A percentile compares a stretch with the other conserved stretches of the same genome.
Conservation (phyloP, 345 rosid genomes). For the Melaleuca quinquenervia region DNA sequence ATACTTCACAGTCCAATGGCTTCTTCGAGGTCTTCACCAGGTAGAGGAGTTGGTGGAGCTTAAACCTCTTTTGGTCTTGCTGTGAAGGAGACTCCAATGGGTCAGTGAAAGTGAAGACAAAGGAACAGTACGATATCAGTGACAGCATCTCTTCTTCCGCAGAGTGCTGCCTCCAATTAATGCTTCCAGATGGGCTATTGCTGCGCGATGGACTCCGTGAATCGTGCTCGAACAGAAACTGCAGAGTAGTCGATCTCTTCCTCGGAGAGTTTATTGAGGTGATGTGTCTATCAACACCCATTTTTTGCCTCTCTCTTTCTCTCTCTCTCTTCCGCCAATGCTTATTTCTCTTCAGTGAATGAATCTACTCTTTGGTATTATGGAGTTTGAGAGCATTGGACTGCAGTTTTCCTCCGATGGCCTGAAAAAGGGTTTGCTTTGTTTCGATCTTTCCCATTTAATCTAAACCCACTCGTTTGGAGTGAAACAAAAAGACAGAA, state of each 20-base stretch:
- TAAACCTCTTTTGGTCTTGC: conserved; percentile 38
- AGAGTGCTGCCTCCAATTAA: not conserved
- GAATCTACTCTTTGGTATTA: not conserved
- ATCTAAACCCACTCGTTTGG: not conserved
- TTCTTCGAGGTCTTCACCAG: conserved; percentile 17
- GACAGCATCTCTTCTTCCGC: conserved; percentile 19
- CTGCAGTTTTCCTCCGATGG: not conserved
- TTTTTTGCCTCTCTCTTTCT: not conserved
- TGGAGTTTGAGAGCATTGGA: not conserved
- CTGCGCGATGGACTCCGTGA: conserved; percentile 1
- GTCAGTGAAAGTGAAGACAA: conserved; percentile 34
- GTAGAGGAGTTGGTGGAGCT: conserved; percentile 34
- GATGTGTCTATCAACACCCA: conserved; percentile 25
- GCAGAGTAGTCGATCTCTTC: conserved; percentile 21
- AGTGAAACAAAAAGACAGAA: conserved; percentile 11
- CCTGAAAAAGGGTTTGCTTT: not conserved
- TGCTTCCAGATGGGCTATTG: conserved; percentile 1
- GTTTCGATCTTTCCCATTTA: conserved; percentile 1
- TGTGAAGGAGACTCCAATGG: conserved; percentile 35
- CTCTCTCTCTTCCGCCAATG: not conserved
- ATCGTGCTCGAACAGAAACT: conserved; percentile 29
- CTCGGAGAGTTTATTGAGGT: conserved; percentile 15
- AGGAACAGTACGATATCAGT: conserved; percentile 20
- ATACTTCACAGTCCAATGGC: conserved; percentile 10
- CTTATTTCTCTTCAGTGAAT: not conserved